Conservation (phyloP, 2,329 filamentous ascomycete species). For the Fusarium sp. region DNA sequence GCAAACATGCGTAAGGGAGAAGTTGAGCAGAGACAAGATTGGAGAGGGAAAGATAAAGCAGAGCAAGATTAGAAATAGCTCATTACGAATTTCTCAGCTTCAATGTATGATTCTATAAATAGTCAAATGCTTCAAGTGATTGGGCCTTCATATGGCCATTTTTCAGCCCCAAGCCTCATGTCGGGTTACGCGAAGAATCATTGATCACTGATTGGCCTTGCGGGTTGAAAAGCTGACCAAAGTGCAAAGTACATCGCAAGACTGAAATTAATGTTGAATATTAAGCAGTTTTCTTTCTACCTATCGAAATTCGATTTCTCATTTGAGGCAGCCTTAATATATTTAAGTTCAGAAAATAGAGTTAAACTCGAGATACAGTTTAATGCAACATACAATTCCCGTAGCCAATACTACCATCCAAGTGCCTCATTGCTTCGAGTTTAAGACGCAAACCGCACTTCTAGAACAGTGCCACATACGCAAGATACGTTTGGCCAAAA, state of each 20-base stretch:
- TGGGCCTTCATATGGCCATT: neutral
- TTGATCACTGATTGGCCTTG: neutral
- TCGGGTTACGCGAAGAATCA: too few species aligned
- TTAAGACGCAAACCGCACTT: neutral
- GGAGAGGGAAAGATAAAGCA: too few species aligned
- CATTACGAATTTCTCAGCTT: neutral
- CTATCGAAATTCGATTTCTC: too few species aligned
- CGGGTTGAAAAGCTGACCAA: neutral
- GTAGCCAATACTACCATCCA: neutral
- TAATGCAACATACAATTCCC: neutral
- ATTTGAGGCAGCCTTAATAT: fast-evolving
- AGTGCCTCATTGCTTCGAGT: neutral
- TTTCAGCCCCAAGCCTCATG: neutral
- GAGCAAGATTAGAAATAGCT: neutral
- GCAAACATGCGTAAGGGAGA: neutral
- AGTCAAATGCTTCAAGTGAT: neutral
- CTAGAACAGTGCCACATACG: neutral
- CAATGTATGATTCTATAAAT: fast-evolving
- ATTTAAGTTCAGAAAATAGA: neutral
- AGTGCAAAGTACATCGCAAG: neutral
- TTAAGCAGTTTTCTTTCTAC: too few species aligned
- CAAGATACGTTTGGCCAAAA: neutral
- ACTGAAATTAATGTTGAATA: neutral
- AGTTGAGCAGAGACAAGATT: neutral
- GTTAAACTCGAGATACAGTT: neutral